Conservation (phyloP, 2,329 filamentous ascomycete genomes). For the Esteya vermicola region DNA sequence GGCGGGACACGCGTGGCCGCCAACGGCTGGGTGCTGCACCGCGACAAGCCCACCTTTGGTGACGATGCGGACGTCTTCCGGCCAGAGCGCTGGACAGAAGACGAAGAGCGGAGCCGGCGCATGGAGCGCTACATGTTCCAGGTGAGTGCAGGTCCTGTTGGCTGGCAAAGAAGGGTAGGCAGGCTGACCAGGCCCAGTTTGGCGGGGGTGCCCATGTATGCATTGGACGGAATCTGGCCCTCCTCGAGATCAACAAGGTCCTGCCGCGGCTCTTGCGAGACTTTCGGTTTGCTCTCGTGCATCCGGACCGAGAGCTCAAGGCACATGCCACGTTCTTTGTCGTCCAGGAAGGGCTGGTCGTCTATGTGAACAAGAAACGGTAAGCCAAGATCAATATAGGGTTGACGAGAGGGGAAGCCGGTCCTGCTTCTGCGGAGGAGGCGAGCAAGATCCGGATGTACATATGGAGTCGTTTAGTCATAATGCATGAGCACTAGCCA, state of each 20-base stretch:
- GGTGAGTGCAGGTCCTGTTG: constrained; percentile 14
- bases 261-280: constrained; percentile 38
- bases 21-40: constrained; percentile 39
- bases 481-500: too few species aligned
- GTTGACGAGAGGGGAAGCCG: too few species aligned
- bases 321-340: constrained; percentile 47
- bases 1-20: constrained; percentile 37
- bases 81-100: constrained; percentile 40
- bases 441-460: too few species aligned
- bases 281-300: constrained; percentile 37
- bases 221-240: constrained; percentile 38
- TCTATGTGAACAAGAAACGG: constrained; percentile 24
- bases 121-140: constrained; percentile 45
- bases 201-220: constrained; percentile 40
- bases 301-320: constrained; percentile 32
- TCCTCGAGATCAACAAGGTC: constrained; percentile 46
- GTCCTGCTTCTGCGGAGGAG: too few species aligned
- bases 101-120: constrained; percentile 24
- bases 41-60: constrained; percentile 33
- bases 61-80: constrained; percentile 34
- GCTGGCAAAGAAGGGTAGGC: too few species aligned
- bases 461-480: too few species aligned
- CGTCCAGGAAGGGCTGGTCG: constrained; percentile 40
- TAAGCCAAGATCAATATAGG: not conserved
- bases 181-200: constrained; percentile 23